Percentiles rank a stretch among this genome's conserved stretches.
phyloP scores from a whole-genome alignment of 1,284 basidiomycete species.

The Thelephora terrestris region DNA sequence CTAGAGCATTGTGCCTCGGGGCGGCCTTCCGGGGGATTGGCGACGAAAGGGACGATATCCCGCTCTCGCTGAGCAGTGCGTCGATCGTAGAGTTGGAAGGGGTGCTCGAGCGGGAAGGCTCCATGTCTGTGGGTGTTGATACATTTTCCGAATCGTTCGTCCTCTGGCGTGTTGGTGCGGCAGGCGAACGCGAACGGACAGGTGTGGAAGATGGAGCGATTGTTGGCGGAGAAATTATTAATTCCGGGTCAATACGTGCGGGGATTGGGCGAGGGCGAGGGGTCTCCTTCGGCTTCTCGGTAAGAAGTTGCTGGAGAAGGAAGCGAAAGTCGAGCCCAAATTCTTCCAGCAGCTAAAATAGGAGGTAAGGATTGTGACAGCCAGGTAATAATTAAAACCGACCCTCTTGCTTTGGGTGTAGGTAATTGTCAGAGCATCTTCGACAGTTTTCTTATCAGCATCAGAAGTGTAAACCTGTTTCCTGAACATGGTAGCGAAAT shows the following conservation, averaged over 20 bases:
- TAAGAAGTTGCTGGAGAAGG: constrained; percentile 65
- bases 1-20: constrained; percentile 1
- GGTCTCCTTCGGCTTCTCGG: constrained; percentile 34
- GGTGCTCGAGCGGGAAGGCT: constrained; percentile 15
- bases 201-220: constrained; percentile 20
- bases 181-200: constrained; percentile 21
- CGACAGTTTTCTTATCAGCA: constrained; percentile 54
- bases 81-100: constrained; percentile 4
- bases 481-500: constrained; percentile 79
- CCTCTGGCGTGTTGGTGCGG: constrained; percentile 18
- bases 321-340: constrained; percentile 90
- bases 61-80: constrained; percentile 5
- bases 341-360: constrained; percentile 72
- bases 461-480: constrained; percentile 87
- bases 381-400: constrained; percentile 11
- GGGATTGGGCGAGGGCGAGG: constrained; percentile 26
- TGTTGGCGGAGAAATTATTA: constrained; percentile 18
- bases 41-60: constrained; percentile 4
- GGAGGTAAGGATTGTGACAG: neutral
- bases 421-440: constrained; percentile 71
- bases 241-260: constrained; percentile 16
- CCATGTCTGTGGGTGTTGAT: constrained; percentile 15
- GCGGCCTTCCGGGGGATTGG: constrained; percentile 10
- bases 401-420: constrained; percentile 76
- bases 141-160: constrained; percentile 12